Conservation (phyloP, 768 basidiomycete genomes). For the Leccinum sublutescens region DNA sequence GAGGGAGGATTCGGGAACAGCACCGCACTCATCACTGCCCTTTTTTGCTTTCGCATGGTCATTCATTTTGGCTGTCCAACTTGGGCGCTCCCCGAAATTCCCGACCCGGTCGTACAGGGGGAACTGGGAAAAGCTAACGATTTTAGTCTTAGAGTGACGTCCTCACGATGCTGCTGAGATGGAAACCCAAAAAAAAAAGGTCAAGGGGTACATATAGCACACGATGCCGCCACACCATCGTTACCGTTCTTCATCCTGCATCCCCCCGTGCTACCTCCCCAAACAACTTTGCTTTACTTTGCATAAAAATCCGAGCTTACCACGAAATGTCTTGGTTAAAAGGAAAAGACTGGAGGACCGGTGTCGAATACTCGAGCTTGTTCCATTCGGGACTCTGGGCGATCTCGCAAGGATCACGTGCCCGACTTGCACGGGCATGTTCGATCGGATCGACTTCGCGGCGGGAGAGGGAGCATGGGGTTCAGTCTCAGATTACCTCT, state of each 20-base stretch:
- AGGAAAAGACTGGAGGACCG: conserved; percentile 29
- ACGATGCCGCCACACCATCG: not conserved
- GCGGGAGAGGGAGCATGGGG: conserved; percentile 1
- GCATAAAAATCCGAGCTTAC: not conserved
- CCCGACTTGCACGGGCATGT: not conserved
- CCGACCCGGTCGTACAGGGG: conserved; percentile 1
- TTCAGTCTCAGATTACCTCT: not conserved
- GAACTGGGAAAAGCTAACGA: not conserved
- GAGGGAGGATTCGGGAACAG: not conserved
- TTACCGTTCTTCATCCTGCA: not conserved
- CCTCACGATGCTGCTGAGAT: conserved; percentile 19
- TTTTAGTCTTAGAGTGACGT: not conserved
- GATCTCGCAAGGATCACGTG: conserved; percentile 23
- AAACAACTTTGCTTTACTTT: not conserved
- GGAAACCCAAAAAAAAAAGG: conserved; percentile 5
- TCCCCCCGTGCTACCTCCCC: not conserved
- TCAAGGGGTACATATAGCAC: conserved; percentile 27
- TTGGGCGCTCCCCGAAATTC: conserved; percentile 1
- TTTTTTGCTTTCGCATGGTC: not conserved
- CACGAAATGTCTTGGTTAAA: conserved; percentile 32
- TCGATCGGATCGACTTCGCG: conserved; percentile 10
- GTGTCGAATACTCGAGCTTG: conserved; percentile 34
- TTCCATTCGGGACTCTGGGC: conserved; percentile 36
- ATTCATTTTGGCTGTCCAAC: conserved; percentile 14
- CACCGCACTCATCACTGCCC: conserved; percentile 13